These are phyloP conservation scores for Alternaria gansuensis DNA, from an alignment of 2,329 filamentous ascomycete genomes.

Conservation along the genomic window DNA sequence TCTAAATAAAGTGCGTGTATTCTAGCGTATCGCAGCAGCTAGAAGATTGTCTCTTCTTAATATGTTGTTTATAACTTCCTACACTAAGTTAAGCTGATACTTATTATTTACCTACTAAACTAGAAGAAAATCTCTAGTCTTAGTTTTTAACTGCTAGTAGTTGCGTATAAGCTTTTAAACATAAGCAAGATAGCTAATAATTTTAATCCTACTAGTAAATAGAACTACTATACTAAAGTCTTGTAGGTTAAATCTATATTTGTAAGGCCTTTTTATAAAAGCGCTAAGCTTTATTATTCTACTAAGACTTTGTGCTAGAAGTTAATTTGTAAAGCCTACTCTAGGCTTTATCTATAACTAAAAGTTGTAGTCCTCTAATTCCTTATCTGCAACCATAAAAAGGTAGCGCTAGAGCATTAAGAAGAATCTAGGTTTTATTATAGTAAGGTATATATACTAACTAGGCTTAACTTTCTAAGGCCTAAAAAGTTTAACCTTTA, in stretches of 20 bases:
- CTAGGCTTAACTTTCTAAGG: slow-evolving; percentile 25
- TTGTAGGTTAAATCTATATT: slow-evolving; percentile 18
- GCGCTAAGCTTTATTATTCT: slow-evolving; percentile 8
- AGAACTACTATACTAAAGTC: slow-evolving; percentile 28
- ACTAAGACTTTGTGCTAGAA: slow-evolving; percentile 1
- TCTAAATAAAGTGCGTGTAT: neutral
- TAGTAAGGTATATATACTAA: slow-evolving; percentile 31
- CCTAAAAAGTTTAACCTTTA: slow-evolving; percentile 18
- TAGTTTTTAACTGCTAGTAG: slow-evolving; percentile 18
- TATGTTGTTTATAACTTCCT: slow-evolving; percentile 18
- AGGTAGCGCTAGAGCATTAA: slow-evolving; percentile 28
- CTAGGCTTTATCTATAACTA: slow-evolving; percentile 21
- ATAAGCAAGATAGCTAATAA: slow-evolving; percentile 23
- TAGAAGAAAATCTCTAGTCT: slow-evolving; percentile 27
- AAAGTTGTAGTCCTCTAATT: slow-evolving; percentile 12
- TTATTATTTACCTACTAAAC: slow-evolving; percentile 24
- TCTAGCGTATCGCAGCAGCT: neutral
- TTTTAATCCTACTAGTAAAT: slow-evolving; percentile 30
- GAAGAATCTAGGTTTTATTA: slow-evolving; percentile 15
- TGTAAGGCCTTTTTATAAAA: slow-evolving; percentile 25
- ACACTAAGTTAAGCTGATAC: slow-evolving; percentile 18
- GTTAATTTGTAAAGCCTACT: slow-evolving; percentile 23
- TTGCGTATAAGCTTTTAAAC: slow-evolving; percentile 23
- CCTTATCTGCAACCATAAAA: slow-evolving; percentile 21
- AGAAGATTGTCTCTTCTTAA: slow-evolving; percentile 16